Base-by-base conservation (phyloP, 805 yeast genomes). In the Wickerhamomyces mucosus region DNA sequence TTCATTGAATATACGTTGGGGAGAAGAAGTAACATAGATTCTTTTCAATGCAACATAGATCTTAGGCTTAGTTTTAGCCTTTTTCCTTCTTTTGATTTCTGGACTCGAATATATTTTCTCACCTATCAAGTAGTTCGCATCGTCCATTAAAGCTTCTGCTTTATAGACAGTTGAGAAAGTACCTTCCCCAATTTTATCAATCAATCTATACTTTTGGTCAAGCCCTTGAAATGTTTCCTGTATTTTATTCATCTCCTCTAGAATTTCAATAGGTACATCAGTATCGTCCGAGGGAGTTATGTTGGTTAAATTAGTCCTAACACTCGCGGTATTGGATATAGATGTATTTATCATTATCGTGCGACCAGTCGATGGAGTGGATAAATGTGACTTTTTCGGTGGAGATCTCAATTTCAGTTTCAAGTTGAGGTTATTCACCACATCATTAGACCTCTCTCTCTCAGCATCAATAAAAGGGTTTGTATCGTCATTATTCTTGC, bases 21-120 rank as follows among this genome's bases (percentile, higher is more conserved):
- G 96, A 7, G 96, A 85, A 1, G 96, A 83, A 0, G 98, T 92
- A 15, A 88, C 97, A 54, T 89, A 88, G 28, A 92, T 85, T 48
- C 92, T 74, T 53, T 92, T 92, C 43, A 92, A 63, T 2, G 99
- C 99, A 35, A 92, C 97, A 31, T 51, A 58, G 21, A 50, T 48
- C 21, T 49, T 37, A 17, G 37, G 38, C 11, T 23, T 9, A 5
- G 17, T 28, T 42, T 51, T 63, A 40, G 55, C 61, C 36, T 45
- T 43, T 17, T 50, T 51, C n/a, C 32, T 27, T 18, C 34, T 34
- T 8, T 36, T 41, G 25, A 39, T 47, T 21, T 47, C 50, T 13
- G 52, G 45, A 4, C 51, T 45, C 58, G 69, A 43, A 48, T 14
- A 53, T 41, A 21, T 51, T 41, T 24, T 33, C 10, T 13, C 27